Evolutionary conservation across 192 early-diverging fungal species (phyloP).

Genomic region (Coemansia sp.): DNA sequence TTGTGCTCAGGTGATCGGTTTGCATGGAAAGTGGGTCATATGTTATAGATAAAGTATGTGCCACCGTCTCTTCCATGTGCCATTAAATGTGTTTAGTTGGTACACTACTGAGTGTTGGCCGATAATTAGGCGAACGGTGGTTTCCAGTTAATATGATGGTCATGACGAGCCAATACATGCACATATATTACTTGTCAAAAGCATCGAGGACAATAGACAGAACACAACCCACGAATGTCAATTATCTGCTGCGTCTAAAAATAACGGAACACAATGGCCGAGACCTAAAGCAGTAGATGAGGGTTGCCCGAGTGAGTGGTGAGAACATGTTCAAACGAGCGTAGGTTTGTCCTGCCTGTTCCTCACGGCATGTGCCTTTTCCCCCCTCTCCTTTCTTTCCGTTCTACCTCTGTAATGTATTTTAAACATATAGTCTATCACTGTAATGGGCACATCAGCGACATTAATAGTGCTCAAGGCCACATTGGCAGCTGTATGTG

Average conservation of each 20-base stretch:
- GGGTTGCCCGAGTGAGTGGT: not conserved
- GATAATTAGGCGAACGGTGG: not conserved
- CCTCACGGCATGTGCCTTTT: not conserved
- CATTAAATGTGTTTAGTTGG: not conserved
- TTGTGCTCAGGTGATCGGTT: not conserved
- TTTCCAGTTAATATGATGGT: not conserved
- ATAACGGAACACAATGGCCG: not conserved
- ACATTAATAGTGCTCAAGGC: slow-evolving; percentile 31
- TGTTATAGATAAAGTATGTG: not conserved
- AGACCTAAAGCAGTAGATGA: not conserved
- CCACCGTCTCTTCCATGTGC: not conserved
- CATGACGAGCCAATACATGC: not conserved
- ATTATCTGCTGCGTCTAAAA: not conserved
- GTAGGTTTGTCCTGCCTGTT: not conserved
- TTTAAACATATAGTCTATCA: not conserved
- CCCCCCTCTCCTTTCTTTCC: too few species aligned
- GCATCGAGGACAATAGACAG: not conserved
- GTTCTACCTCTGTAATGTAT: not conserved
- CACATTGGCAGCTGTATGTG: slow-evolving; percentile 27
- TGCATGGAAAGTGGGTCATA: not conserved
- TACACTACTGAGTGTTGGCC: not conserved
- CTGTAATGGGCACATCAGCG: not conserved
- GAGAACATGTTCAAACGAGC: not conserved
- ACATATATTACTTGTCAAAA: not conserved
- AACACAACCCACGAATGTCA: not conserved